A percentile compares a stretch with the other conserved stretches of the same genome.
Conservation (phyloP, 2,329 filamentous ascomycete species). For the Exserohilum rostratum region DNA sequence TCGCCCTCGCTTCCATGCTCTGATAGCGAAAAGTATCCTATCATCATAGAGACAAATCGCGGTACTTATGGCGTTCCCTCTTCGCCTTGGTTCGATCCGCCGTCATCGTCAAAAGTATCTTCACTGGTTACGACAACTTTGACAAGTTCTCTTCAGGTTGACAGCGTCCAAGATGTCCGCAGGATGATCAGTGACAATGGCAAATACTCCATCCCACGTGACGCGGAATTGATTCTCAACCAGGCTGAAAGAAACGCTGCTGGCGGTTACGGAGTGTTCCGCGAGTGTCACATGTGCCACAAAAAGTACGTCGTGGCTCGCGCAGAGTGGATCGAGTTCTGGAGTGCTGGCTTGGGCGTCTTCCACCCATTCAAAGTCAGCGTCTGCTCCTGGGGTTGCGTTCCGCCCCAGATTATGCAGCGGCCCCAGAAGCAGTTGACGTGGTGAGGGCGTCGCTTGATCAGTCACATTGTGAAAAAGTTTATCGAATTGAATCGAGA, state of each 20-base stretch:
- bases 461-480: too few species aligned
- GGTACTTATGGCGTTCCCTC: conserved; percentile 26
- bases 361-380: conserved; percentile 31
- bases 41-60: conserved; percentile 26
- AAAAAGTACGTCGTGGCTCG: conserved; percentile 35
- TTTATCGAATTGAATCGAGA: neutral
- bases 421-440: conserved; percentile 15
- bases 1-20: conserved; percentile 18
- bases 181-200: conserved; percentile 8
- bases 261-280: conserved; percentile 26
- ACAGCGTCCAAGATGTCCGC: neutral
- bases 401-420: conserved; percentile 25
- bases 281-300: conserved; percentile 34
- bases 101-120: conserved; percentile 11
- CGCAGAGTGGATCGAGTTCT: conserved; percentile 44
- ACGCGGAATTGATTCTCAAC: conserved; percentile 19
- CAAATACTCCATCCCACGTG: conserved; percentile 10
- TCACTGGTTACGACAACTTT: conserved; percentile 26
- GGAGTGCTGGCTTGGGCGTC: conserved; percentile 14
- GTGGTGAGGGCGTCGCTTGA: too few species aligned
- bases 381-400: conserved; percentile 44
- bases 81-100: conserved; percentile 23
- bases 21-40: conserved; percentile 9
- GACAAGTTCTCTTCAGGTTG: conserved; percentile 16
- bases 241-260: conserved; percentile 20